Evolutionary conservation across 306 rosid genomes (phyloP), one percentile per base, ranked within the genome.

Genomic region (peach (Prunus persica)): DNA sequence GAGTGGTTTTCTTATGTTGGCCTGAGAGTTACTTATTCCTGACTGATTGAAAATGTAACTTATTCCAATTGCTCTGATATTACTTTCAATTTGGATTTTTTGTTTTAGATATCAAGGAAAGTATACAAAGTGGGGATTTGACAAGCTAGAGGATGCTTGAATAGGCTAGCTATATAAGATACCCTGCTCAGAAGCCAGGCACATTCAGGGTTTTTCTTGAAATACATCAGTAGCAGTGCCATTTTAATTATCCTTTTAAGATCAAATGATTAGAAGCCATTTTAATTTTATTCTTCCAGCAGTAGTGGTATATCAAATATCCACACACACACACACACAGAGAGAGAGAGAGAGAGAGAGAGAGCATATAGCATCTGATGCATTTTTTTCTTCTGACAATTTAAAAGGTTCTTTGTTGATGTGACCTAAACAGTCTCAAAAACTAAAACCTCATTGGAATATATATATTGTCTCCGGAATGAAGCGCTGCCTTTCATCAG

Each of bases 361-460:
- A 67, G 73, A 41, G 41, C 56, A 41, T 22, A 57, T 22, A 60
- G 77, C 77, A 73, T 73, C 77, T 45, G 77, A 73, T 73, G 45
- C 77, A 25, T 45, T 60, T 60, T 18, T 38, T 38, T 22, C 30
- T 60, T 34, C 46, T 73, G 60, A 73, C 68, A 73, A 24, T 15
- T 46, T 25, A 22, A 58, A 73, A 73, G 45, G 68, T 60, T 73
- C 58, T 43, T 60, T 28, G n/a, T 60, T 73, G 68, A 73, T 73
- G 68, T 58, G 56, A 34, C 54, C 54, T 55, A 22, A 8, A 28
- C 65, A 52, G 41, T 57, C 20, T 58, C 1, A 6, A 8, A 70
- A 52, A 28, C 60, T 32, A 13, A 24, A 58, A 60, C 65, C 65
- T 8, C 13, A 13, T 12, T 68, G 14, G 58, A 68, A 43, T 3